Conservation (phyloP, 768 basidiomycete genomes). For the Cyclocybe aegerita region DNA sequence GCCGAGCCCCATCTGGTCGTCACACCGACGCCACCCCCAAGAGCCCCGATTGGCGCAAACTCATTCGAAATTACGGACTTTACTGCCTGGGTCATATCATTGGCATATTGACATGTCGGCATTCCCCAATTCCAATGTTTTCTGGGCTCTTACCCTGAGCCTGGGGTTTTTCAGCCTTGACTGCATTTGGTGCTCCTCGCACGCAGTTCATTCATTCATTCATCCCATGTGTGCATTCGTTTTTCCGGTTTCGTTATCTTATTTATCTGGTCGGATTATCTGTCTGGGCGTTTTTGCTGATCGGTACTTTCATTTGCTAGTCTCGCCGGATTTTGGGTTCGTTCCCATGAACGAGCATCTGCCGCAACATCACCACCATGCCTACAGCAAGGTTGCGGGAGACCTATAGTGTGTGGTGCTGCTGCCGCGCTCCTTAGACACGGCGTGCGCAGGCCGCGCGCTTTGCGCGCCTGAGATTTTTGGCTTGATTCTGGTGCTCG, state of each 20-base stretch:
- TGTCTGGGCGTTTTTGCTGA: conserved; percentile 13
- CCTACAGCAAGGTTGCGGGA: conserved; percentile 57
- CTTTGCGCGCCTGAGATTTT: not conserved
- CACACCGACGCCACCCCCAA: too few species aligned
- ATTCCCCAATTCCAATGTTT: too few species aligned
- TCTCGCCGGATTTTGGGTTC: conserved; percentile 85
- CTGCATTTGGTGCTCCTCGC: not conserved
- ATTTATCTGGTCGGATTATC: not conserved
- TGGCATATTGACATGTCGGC: too few species aligned
- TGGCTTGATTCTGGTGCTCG: conserved; percentile 1
- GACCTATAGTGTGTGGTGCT: conserved; percentile 38
- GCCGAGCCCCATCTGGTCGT: too few species aligned
- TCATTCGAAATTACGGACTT: too few species aligned
- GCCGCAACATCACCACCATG: conserved; percentile 55
- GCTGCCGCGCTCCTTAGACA: too few species aligned
- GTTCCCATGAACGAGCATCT: conserved; percentile 81
- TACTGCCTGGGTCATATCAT: too few species aligned
- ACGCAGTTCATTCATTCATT: not conserved
- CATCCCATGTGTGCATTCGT: conserved; percentile 2
- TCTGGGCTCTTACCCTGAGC: too few species aligned
- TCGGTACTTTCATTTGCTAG: conserved; percentile 38
- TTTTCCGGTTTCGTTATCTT: conserved; percentile 1
- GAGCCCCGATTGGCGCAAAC: too few species aligned
- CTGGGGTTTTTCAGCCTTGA: too few species aligned
- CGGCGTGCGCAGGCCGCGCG: not conserved